Percentiles rank a stretch among this genome's conserved stretches.
Evolutionary conservation across 2,329 filamentous ascomycete genomes (phyloP).

Genomic region (Hymenoscyphus linearis): DNA sequence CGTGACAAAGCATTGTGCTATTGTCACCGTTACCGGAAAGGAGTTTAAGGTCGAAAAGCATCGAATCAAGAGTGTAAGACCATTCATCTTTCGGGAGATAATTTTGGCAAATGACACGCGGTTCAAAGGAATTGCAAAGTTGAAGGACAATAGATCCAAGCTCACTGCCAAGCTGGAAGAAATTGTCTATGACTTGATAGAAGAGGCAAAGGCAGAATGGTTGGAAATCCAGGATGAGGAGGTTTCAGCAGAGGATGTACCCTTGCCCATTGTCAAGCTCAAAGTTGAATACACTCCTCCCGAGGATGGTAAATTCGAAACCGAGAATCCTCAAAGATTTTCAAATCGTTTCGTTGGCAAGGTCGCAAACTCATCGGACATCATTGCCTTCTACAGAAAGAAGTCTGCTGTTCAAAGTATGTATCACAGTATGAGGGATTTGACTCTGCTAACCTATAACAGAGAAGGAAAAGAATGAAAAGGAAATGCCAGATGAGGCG

Average conservation of each 20-base stretch:
- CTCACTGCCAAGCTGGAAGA: conserved; percentile 71
- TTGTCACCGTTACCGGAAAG: conserved; percentile 77
- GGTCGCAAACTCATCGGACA: conserved; percentile 90
- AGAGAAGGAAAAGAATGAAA: conserved; percentile 41
- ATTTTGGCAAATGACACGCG: conserved; percentile 68
- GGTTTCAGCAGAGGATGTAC: conserved; percentile 56
- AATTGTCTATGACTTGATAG: conserved; percentile 81
- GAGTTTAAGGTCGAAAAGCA: conserved; percentile 77
- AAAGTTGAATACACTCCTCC: conserved; percentile 86
- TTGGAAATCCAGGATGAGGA: conserved; percentile 65
- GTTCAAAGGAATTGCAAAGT: conserved; percentile 72
- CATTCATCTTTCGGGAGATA: conserved; percentile 84
- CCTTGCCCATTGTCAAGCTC: conserved; percentile 79
- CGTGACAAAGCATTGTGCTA: conserved; percentile 82
- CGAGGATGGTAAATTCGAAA: conserved; percentile 79
- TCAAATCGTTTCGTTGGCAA: conserved; percentile 87
- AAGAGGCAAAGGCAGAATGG: conserved; percentile 79
- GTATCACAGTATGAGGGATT: conserved; percentile 19
- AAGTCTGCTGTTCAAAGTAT: conserved; percentile 56
- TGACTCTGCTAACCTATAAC: conserved; percentile 11
- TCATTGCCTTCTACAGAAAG: conserved; percentile 88
- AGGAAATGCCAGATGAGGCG: conserved; percentile 58
- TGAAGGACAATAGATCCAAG: conserved; percentile 76
- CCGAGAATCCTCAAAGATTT: conserved; percentile 93
- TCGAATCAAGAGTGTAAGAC: conserved; percentile 80